Conservation (phyloP, 257 asterid genomes). For the Vinca minor region DNA sequence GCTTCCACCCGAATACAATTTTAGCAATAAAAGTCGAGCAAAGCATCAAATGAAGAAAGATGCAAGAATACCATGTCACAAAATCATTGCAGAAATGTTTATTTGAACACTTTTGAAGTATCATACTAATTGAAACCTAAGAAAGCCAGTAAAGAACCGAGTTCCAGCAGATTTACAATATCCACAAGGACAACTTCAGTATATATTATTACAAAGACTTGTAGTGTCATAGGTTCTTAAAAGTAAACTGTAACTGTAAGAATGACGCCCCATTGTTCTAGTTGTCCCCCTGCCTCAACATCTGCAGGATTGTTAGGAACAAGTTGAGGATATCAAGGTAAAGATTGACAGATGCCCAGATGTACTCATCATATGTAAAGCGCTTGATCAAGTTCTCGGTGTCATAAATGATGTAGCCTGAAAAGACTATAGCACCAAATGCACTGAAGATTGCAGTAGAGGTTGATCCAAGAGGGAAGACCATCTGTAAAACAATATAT, state of each 20-base stretch:
- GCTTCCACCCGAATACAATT: neutral
- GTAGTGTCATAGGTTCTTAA: neutral
- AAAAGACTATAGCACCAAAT: constrained; percentile 78
- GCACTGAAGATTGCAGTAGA: constrained; percentile 63
- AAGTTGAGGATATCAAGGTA: constrained; percentile 85
- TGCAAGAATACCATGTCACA: neutral
- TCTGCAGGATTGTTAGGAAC: constrained; percentile 86
- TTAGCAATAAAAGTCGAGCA: neutral
- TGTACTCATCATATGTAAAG: constrained; percentile 84
- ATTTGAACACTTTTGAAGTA: neutral
- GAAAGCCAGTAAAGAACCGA: neutral
- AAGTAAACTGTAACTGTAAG: constrained; percentile 1
- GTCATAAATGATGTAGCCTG: constrained; percentile 81
- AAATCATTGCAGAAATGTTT: neutral
- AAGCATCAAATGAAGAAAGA: neutral
- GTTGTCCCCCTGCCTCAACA: constrained; percentile 79
- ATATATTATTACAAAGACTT: neutral
- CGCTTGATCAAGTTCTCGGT: constrained; percentile 94
- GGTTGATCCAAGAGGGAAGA: constrained; percentile 87
- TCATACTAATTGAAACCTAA: neutral
- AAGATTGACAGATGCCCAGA: constrained; percentile 98
- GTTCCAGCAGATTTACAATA: constrained; percentile 9
- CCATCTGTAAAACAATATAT: constrained; percentile 39
- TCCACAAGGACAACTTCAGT: constrained; percentile 9
- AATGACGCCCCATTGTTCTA: constrained; percentile 18